phyloP scores from a whole-genome alignment of 2,329 filamentous ascomycete species.

The Ustilaginoidea virens region DNA sequence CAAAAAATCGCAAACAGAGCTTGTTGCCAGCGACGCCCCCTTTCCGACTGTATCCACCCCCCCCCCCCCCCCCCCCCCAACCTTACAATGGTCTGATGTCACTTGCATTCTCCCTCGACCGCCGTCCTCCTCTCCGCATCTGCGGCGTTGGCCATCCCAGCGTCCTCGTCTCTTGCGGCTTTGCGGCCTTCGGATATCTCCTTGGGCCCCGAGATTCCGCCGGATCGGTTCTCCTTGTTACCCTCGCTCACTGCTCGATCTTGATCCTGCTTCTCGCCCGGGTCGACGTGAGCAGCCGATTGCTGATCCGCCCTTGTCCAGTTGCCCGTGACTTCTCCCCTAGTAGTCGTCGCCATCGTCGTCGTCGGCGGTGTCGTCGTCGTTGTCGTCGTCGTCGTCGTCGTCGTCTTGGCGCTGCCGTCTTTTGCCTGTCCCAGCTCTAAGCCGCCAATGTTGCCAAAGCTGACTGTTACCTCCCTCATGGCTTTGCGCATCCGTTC shows the following conservation, averaged over 20 bases:
- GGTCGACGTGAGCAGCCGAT: slow-evolving; percentile 10
- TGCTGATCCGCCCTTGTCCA: slow-evolving; percentile 18
- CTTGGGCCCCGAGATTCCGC: background rate
- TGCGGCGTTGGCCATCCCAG: slow-evolving; percentile 15
- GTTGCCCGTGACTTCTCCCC: slow-evolving; percentile 17
- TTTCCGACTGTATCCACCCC: no score
- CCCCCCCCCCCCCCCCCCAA: no score
- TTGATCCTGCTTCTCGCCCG: slow-evolving; percentile 13
- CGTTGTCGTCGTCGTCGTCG: no score
- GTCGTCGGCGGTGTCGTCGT: no score
- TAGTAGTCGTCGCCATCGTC: no score
- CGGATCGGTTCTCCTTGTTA: slow-evolving; percentile 32
- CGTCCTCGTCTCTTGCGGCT: slow-evolving; percentile 11
- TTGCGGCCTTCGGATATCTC: slow-evolving; percentile 4
- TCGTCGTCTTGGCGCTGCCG: no score
- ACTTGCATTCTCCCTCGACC: slow-evolving; percentile 6
- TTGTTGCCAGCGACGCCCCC: no score
- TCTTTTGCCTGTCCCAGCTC: slow-evolving; percentile 13
- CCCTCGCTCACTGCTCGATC: slow-evolving; percentile 18
- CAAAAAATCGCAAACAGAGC: no score
- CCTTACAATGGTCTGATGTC: background rate
- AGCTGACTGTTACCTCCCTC: slow-evolving; percentile 29
- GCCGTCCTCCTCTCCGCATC: slow-evolving; percentile 2
- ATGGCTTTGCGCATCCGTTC: slow-evolving; percentile 42
- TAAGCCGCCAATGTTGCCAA: slow-evolving; percentile 15